Evolutionary conservation across 2,329 filamentous ascomycete genomes (phyloP), one percentile per base, ranked within the genome.

Genomic region (Pseudogymnoascus verrucosus): DNA sequence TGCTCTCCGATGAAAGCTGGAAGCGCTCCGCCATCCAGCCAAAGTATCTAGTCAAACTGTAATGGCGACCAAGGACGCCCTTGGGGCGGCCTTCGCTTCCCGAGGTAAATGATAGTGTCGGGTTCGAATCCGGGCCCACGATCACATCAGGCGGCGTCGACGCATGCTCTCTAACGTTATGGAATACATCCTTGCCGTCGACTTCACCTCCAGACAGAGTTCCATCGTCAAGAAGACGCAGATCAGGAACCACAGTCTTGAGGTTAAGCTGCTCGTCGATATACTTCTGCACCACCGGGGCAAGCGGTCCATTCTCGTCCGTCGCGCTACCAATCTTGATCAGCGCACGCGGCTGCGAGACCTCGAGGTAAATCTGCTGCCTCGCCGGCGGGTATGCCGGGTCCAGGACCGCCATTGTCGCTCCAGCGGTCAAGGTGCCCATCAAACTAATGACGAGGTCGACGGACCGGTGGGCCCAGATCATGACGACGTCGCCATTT

Each of bases 1-100:
- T 84, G 73, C 88, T 88, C 44, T 90, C 82, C 7, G 86, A 81
- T 0, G 85, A 87, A 59, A 96, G 80, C 60, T 85, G 80, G 74
- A 98, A 98, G 1, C 80, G 85, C 76, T 95, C 78, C 0, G 91
- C 86, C 93, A 98, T 98, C 93, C 92, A 98, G 19, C 88, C 86
- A 72, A 93, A 96, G 78, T 96, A 98, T 70, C 89, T 87, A 1
- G 91, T 84, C 65, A 98, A 79, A 61, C 86, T 89, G 77, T 89
- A 98, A 76, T 98, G 93, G 12, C 93, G 84, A 0, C 93, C 93
- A 63, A 87, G 82, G 11, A 98, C 93, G 69, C 91, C 91, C 79
- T 96, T 96, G 36, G 91, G 92, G 68, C 84, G 80, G 54, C 90
- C 91, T 77, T 96, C 90, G 0, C 81, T 84, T 4, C 92, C 91